phyloP scores from a whole-genome alignment of 2,329 filamentous ascomycete species.

The Alternaria sp. region DNA sequence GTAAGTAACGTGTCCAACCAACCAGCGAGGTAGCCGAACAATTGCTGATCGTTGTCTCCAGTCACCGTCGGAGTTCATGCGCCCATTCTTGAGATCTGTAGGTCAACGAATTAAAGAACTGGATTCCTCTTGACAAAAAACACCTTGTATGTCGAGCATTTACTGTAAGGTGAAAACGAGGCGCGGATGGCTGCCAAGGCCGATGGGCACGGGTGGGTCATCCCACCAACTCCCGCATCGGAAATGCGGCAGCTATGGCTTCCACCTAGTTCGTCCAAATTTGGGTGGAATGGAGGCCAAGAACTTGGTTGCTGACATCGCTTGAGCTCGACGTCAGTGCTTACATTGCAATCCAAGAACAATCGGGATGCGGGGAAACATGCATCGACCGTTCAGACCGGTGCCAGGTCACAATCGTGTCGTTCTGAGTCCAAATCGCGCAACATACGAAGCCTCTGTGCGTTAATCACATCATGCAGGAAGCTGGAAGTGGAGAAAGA shows the following conservation, averaged over 20 bases:
- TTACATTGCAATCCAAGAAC: not conserved
- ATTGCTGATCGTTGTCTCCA: no score
- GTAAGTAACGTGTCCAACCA: no score
- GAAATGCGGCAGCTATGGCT: not conserved
- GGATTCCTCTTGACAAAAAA: no score
- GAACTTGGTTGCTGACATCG: not conserved
- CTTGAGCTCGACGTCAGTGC: not conserved
- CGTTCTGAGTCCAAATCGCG: not conserved
- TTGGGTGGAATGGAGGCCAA: not conserved
- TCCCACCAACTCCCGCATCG: not conserved
- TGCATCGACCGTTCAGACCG: not conserved
- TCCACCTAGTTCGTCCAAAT: not conserved
- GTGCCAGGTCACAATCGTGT: not conserved
- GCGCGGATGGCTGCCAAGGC: not conserved
- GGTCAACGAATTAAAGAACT: no score
- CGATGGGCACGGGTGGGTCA: not conserved
- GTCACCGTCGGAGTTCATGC: no score
- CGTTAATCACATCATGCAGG: not conserved
- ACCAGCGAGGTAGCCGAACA: no score
- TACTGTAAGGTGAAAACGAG: not conserved
- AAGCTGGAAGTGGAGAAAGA: not conserved
- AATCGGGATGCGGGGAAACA: not conserved
- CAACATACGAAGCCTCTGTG: rapidly evolving
- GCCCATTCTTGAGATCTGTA: no score
- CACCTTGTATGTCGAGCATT: not conserved